Percentiles rank a stretch among this genome's conserved stretches.
Evolutionary conservation across 2,329 filamentous ascomycete species (phyloP).

Genomic region (Clonostachys chloroleuca): DNA sequence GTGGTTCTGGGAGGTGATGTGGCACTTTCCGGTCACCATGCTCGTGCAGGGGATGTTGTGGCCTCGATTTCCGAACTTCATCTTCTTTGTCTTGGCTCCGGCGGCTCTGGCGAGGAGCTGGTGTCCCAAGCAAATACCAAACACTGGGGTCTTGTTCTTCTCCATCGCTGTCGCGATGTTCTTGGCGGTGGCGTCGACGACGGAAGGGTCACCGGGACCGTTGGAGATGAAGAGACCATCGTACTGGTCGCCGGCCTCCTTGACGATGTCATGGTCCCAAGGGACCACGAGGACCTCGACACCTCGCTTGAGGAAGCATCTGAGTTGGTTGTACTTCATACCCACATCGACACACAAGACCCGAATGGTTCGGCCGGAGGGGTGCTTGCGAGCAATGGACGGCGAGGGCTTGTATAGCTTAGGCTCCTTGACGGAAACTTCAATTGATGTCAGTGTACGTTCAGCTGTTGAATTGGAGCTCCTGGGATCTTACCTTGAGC

Average conservation of each 20-base stretch:
- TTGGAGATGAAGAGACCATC: constrained; percentile 98
- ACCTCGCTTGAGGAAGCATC: constrained; percentile 85
- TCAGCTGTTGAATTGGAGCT: constrained; percentile 4
- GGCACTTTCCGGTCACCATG: constrained; percentile 91
- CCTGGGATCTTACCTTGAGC: constrained; percentile 68
- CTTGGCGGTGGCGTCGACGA: constrained; percentile 73
- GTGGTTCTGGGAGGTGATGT: constrained; percentile 99
- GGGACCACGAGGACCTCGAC: constrained; percentile 93
- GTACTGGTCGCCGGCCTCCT: constrained; percentile 74
- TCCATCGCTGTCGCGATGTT: constrained; percentile 74
- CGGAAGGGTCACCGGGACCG: constrained; percentile 90
- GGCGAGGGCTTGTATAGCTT: constrained; percentile 75
- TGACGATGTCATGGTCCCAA: constrained; percentile 90
- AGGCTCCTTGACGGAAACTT: constrained; percentile 85
- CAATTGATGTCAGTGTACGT: neutral
- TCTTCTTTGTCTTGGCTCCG: constrained; percentile 83
- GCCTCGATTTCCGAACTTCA: constrained; percentile 99
- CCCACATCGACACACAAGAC: constrained; percentile 94
- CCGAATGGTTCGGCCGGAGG: constrained; percentile 80
- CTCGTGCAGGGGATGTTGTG: constrained; percentile 98
- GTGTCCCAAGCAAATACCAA: constrained; percentile 94
- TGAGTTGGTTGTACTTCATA: constrained; percentile 96
- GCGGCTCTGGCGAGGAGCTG: constrained; percentile 87
- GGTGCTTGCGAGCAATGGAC: constrained; percentile 70
- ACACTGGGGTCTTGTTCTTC: constrained; percentile 80